phyloP scores from a whole-genome alignment of 2,329 filamentous ascomycete species.

The Arthrinium phaeospermum region DNA sequence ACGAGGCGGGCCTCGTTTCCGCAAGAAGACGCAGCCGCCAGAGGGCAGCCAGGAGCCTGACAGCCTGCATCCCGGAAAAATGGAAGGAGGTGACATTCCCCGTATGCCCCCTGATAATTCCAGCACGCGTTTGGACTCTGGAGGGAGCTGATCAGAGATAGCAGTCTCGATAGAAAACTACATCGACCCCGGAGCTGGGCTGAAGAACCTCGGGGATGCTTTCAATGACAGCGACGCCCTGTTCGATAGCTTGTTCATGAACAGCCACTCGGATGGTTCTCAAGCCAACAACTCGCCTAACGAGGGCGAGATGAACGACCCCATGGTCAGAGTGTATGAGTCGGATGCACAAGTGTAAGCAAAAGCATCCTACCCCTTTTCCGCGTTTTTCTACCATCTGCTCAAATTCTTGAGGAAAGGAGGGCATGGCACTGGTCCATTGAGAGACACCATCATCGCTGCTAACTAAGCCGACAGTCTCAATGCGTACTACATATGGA shows the following conservation, averaged over 20 bases:
- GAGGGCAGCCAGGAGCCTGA: conserved; percentile 37
- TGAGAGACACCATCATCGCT: not conserved
- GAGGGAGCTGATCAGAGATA: conserved; percentile 14
- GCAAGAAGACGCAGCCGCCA: conserved; percentile 43
- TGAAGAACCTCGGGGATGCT: conserved; percentile 51
- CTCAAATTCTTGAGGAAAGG: not conserved
- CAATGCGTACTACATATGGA: conserved; percentile 58
- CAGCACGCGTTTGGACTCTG: not conserved
- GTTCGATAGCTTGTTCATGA: conserved; percentile 50
- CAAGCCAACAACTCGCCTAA: conserved; percentile 25
- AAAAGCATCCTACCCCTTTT: not conserved
- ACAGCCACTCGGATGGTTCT: conserved; percentile 27
- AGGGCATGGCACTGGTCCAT: not conserved
- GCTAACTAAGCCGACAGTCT: conserved; percentile 38
- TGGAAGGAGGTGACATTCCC: conserved; percentile 39
- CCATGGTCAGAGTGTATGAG: conserved; percentile 49
- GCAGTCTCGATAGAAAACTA: conserved; percentile 45
- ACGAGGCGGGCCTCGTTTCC: conserved; percentile 49
- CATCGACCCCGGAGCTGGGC: conserved; percentile 53
- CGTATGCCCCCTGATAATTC: not conserved
- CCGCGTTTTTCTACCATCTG: not conserved
- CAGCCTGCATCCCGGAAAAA: conserved; percentile 33
- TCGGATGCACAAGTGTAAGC: conserved; percentile 47
- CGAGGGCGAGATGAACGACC: conserved; percentile 29
- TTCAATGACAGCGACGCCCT: conserved; percentile 54